A percentile compares a stretch with the other conserved stretches of the same genome.
Conservation (phyloP, 2,329 filamentous ascomycete genomes). For the Phaeosphaeria sp. region DNA sequence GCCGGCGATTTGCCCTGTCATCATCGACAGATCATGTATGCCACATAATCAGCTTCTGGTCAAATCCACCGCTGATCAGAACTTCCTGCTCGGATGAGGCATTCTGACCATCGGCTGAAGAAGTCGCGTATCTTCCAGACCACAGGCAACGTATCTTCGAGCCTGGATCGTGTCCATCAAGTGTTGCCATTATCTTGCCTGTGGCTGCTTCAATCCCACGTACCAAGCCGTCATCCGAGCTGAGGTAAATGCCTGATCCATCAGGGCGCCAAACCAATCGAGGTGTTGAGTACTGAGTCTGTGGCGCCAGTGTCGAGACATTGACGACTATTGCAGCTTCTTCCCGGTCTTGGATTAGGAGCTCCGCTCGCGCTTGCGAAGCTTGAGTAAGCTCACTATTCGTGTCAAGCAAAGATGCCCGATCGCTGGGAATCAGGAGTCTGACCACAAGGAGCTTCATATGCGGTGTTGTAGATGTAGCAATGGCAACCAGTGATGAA, state of each 20-base stretch:
- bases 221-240: slow-evolving; percentile 69
- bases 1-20: not conserved
- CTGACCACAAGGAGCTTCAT: slow-evolving; percentile 69
- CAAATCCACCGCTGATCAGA: slow-evolving; percentile 69
- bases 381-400: slow-evolving; percentile 53
- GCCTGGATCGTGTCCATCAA: slow-evolving; percentile 64
- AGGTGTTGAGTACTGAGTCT: slow-evolving; percentile 69
- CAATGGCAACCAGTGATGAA: slow-evolving; percentile 62
- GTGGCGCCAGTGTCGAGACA: slow-evolving; percentile 66
- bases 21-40: slow-evolving; percentile 2
- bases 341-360: slow-evolving; percentile 63
- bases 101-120: slow-evolving; percentile 17
- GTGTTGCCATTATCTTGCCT: slow-evolving; percentile 61
- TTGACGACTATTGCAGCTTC: slow-evolving; percentile 67
- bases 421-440: slow-evolving; percentile 58
- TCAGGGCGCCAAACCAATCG: slow-evolving; percentile 68
- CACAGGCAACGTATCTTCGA: slow-evolving; percentile 66
- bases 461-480: slow-evolving; percentile 66
- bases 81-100: slow-evolving; percentile 54
- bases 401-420: slow-evolving; percentile 8
- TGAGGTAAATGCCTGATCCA: slow-evolving; percentile 68
- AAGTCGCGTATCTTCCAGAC: slow-evolving; percentile 55
- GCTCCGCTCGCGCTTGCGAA: slow-evolving; percentile 59
- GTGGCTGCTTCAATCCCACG: slow-evolving; percentile 65
- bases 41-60: slow-evolving; percentile 68